These are phyloP conservation scores for Favolaschia claudopus DNA, from an alignment of 768 basidiomycete species.

Conservation along the genomic window DNA sequence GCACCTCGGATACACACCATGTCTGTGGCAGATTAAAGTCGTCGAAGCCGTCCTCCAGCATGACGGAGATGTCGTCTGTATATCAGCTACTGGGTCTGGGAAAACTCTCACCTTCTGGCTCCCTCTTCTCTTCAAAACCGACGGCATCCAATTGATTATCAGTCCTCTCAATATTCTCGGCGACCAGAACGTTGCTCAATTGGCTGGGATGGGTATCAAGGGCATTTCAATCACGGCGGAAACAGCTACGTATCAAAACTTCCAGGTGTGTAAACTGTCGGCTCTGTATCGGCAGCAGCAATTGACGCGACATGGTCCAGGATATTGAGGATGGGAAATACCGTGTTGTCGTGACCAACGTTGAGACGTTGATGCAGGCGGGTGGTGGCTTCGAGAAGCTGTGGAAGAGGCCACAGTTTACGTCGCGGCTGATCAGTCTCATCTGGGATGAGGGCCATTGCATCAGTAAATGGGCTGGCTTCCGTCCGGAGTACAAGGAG, in stretches of 20 bases:
- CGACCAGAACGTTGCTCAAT: slow-evolving; percentile 31
- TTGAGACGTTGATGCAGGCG: slow-evolving; percentile 32
- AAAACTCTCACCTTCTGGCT: slow-evolving; percentile 44
- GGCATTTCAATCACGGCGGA: slow-evolving; percentile 28
- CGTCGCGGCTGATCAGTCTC: slow-evolving; percentile 33
- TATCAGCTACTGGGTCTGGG: slow-evolving; percentile 37
- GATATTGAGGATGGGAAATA: slow-evolving; percentile 33
- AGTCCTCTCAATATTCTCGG: slow-evolving; percentile 32
- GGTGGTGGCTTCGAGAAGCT: slow-evolving; percentile 26
- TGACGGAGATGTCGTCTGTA: slow-evolving; percentile 32
- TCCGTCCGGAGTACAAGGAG: slow-evolving; percentile 42
- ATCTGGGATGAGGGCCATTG: slow-evolving; percentile 51
- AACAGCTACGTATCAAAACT: slow-evolving; percentile 19
- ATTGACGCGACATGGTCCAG: slow-evolving; percentile 8
- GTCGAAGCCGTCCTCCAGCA: slow-evolving; percentile 21
- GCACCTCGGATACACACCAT: slow-evolving; percentile 14
- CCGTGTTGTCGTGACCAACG: slow-evolving; percentile 36
- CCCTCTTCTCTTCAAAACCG: slow-evolving; percentile 30
- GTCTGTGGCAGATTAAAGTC: slow-evolving; percentile 23
- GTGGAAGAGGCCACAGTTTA: slow-evolving; percentile 30
- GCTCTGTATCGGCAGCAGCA: background rate
- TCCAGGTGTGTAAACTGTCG: slow-evolving; percentile 21
- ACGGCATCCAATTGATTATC: slow-evolving; percentile 8
- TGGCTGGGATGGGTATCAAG: slow-evolving; percentile 24
- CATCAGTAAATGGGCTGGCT: slow-evolving; percentile 45